Evolutionary conservation across 768 basidiomycete species (phyloP).

Genomic region (Amanita thiersii): DNA sequence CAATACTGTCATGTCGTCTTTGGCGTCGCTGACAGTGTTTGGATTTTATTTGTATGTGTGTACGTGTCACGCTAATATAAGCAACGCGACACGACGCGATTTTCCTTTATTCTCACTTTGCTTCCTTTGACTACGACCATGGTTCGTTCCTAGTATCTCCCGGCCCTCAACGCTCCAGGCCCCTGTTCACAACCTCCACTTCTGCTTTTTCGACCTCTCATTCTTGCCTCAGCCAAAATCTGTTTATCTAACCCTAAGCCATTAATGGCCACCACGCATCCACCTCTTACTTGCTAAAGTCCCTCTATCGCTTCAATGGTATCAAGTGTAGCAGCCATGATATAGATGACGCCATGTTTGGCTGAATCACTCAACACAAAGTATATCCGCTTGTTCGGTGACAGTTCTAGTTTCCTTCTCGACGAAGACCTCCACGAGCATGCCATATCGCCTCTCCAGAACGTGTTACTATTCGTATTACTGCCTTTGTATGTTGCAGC

Average conservation of each 20-base stretch:
- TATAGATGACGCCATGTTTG: neutral
- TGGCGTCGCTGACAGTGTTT: conserved; percentile 14
- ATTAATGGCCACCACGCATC: conserved; percentile 24
- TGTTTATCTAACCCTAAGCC: conserved; percentile 57
- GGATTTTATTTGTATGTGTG: conserved; percentile 14
- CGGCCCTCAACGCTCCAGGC: conserved; percentile 43
- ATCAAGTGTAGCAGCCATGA: conserved; percentile 12
- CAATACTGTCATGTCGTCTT: neutral
- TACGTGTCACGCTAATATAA: conserved; percentile 18
- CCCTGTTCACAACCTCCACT: conserved; percentile 20
- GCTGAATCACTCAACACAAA: conserved; percentile 1
- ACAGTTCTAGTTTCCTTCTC: conserved; percentile 13
- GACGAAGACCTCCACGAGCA: conserved; percentile 30
- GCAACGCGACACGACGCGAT: neutral
- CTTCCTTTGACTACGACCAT: conserved; percentile 8
- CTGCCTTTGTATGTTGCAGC: conserved; percentile 15
- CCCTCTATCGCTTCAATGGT: conserved; percentile 14
- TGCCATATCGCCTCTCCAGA: conserved; percentile 44
- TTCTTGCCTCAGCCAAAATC: conserved; percentile 44
- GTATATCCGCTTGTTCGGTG: neutral
- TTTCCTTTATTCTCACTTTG: conserved; percentile 14
- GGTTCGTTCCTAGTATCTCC: conserved; percentile 18
- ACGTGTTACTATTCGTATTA: conserved; percentile 25
- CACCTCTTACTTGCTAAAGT: conserved; percentile 22
- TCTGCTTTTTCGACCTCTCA: conserved; percentile 20